Percentiles rank a stretch among this genome's conserved stretches.
Evolutionary conservation across 352 stramenopile species (phyloP).

Genomic region (Pythium utonaiense): DNA sequence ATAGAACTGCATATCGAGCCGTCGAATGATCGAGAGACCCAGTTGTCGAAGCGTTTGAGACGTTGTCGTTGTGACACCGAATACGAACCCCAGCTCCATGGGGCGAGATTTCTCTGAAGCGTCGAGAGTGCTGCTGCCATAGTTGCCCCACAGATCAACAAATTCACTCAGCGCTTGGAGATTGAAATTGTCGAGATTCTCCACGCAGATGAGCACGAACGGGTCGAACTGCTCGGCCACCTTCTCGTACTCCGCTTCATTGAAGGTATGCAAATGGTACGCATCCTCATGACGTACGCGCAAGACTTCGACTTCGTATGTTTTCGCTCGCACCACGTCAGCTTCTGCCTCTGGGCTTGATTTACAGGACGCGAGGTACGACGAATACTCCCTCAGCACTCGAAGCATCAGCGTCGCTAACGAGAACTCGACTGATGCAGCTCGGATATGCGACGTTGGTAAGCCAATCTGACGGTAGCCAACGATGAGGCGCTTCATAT

Average conservation of each 20-base stretch:
- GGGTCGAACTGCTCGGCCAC: constrained; percentile 17
- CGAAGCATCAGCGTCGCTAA: constrained; percentile 50
- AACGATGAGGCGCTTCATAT: constrained; percentile 41
- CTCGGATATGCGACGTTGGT: constrained; percentile 7
- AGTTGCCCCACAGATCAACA: constrained; percentile 67
- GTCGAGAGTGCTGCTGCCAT: constrained; percentile 14
- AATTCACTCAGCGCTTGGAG: constrained; percentile 63
- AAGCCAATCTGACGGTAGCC: constrained; percentile 14
- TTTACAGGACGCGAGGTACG: background rate
- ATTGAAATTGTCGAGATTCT: constrained; percentile 65
- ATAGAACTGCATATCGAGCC: constrained; percentile 76
- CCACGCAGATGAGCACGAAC: constrained; percentile 70
- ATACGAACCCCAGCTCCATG: constrained; percentile 46
- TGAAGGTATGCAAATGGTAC: constrained; percentile 21
- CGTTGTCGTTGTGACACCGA: constrained; percentile 64
- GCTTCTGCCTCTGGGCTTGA: background rate
- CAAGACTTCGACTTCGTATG: background rate
- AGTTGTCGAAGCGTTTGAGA: constrained; percentile 67
- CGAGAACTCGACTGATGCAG: constrained; percentile 38
- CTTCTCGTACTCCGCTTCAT: constrained; percentile 5
- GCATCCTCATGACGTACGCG: constrained; percentile 11
- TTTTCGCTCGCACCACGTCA: constrained; percentile 1
- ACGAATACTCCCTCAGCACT: constrained; percentile 23
- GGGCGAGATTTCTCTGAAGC: constrained; percentile 7
- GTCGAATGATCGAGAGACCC: constrained; percentile 43